Evolutionary conservation across 345 rosid genomes (phyloP), one percentile per base, ranked within the genome.

Genomic region (Anacardium occidentale): DNA sequence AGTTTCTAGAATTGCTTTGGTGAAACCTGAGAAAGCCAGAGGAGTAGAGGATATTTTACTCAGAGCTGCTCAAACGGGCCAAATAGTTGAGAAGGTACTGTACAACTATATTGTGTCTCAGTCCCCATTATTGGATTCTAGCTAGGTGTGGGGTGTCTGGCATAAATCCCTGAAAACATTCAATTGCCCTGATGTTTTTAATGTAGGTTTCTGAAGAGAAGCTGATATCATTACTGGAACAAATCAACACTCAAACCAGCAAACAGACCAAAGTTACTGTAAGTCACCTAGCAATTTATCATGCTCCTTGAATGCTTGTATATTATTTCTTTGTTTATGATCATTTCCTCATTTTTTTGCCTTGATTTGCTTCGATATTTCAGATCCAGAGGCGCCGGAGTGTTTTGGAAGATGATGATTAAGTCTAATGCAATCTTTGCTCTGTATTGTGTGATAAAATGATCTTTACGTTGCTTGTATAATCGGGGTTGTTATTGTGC

Each of bases 1-100:
- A 94, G 98, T 94, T 75, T 91, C 98, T 66, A 85, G 97, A 77
- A 94, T 94, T 79, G 97, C 97, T 25, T 76, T 94, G 85, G 98
- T 94, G 84, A 94, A 94, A 83, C 98, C 98, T 80, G 97, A 94
- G 82, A 94, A 94, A 81, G 97, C 97, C 51, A 90, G 92, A 76
- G 85, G 97, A 45, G 98, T 94, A 68, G 97, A 94, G 80, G 98
- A 94, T 80, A 91, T 90, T 61, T 66, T 92, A 69, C 83, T 94
- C 66, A 83, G 97, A 80, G 90, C 97, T 80, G 92, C 97, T 72
- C 95, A 92, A 73, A 88, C 75, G 90, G 97, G 97, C 71, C 98
- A 94, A 85, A 89, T 94, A 13, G 95, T 62, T 74, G 97, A 94
- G 78, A 94, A 94, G 97, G 98, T 88, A 79, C 64, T 32, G 48